Conservation (phyloP, 345 rosid species). For the Pistacia atlantica region DNA sequence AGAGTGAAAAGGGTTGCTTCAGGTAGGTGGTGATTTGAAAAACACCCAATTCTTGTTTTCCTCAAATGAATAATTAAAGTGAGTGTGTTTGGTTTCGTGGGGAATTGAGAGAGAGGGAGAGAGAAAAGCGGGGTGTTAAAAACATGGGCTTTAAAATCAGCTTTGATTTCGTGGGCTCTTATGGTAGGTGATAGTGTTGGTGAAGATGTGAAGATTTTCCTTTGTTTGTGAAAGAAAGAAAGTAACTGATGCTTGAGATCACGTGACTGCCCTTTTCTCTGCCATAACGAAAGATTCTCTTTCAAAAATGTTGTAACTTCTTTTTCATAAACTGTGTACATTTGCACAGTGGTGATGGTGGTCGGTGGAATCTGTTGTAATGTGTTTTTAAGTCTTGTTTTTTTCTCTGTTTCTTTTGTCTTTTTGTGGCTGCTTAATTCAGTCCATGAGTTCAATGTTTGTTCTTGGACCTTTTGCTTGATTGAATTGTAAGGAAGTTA, state of each 20-base stretch:
- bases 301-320: neutral
- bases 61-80: neutral
- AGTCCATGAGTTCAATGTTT: neutral
- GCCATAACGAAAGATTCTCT: conserved; percentile 25
- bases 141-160: conserved; percentile 30
- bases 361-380: neutral
- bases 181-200: conserved; percentile 11
- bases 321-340: neutral
- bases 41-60: conserved; percentile 3
- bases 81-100: neutral
- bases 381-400: conserved; percentile 5
- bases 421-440: conserved; percentile 19
- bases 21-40: conserved; percentile 25
- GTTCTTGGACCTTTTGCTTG: conserved; percentile 6
- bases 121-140: neutral
- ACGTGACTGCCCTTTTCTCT: conserved; percentile 43
- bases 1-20: conserved; percentile 12
- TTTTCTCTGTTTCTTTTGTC: conserved; percentile 17
- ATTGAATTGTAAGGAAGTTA: conserved; percentile 27
- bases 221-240: conserved; percentile 10
- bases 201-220: neutral
- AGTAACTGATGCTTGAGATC: conserved; percentile 31
- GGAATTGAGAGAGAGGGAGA: neutral
- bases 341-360: neutral
- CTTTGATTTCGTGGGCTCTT: conserved; percentile 27